Conservation (phyloP, 2,329 filamentous ascomycete species). For the Alternaria consortialis region DNA sequence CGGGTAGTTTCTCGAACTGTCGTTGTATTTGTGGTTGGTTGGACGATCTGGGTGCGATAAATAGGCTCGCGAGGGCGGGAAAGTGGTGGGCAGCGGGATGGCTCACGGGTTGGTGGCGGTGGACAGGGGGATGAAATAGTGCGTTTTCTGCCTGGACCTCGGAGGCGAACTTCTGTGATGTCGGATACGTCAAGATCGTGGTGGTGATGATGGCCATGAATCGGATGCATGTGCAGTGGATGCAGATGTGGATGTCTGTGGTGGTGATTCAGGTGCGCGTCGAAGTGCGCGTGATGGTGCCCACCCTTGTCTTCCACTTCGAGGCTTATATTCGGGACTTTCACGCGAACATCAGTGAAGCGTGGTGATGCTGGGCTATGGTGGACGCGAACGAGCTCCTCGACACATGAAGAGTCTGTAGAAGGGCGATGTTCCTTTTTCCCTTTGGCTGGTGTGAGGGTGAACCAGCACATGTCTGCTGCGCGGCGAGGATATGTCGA, state of each 20-base stretch:
- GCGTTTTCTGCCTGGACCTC: slow-evolving; percentile 33
- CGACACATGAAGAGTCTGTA: slow-evolving; percentile 35
- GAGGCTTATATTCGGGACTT: slow-evolving; percentile 31
- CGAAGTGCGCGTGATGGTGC: slow-evolving; percentile 29
- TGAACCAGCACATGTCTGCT: slow-evolving; percentile 45
- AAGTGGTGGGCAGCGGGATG: slow-evolving; percentile 13
- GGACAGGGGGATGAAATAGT: slow-evolving; percentile 20
- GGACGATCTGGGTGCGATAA: slow-evolving; percentile 44
- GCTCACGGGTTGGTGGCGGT: slow-evolving; percentile 25
- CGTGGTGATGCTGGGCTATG: slow-evolving; percentile 28
- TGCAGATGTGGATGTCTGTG: slow-evolving; percentile 32
- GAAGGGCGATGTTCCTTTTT: slow-evolving; percentile 28
- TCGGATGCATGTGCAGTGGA: slow-evolving; percentile 39
- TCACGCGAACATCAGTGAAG: slow-evolving; percentile 34
- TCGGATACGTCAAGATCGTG: slow-evolving; percentile 6
- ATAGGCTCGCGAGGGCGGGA: slow-evolving; percentile 30
- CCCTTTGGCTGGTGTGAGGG: slow-evolving; percentile 37
- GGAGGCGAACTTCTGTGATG: slow-evolving; percentile 18
- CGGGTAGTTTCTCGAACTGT: slow-evolving; percentile 38
- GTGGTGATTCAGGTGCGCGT: slow-evolving; percentile 29
- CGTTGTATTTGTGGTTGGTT: slow-evolving; percentile 21
- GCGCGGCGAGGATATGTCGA: slow-evolving; percentile 16
- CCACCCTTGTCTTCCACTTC: slow-evolving; percentile 27
- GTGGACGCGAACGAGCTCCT: slow-evolving; percentile 42
- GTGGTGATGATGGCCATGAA: slow-evolving; percentile 24